These are phyloP conservation scores for Porphyrellus cyaneotinctus DNA, from an alignment of 768 basidiomycete species.

Conservation along the genomic window DNA sequence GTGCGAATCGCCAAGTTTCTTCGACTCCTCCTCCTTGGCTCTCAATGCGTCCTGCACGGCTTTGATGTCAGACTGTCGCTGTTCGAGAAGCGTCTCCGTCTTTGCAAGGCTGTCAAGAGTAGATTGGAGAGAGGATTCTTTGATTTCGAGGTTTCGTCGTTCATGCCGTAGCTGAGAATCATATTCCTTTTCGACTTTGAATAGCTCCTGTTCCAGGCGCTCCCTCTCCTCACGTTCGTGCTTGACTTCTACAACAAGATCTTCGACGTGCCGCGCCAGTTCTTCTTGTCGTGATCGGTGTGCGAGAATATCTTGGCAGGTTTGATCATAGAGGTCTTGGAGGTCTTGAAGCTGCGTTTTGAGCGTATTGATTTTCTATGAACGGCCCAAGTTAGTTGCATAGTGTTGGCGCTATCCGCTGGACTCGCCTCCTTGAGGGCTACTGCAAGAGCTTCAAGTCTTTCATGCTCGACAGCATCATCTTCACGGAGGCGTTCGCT, in stretches of 20 bases:
- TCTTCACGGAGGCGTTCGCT: constrained; percentile 65
- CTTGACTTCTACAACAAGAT: constrained; percentile 60
- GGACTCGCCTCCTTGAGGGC: constrained; percentile 75
- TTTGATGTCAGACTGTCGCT: constrained; percentile 72
- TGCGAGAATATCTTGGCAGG: constrained; percentile 57
- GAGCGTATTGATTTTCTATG: constrained; percentile 62
- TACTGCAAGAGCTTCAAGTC: constrained; percentile 58
- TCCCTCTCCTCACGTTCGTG: constrained; percentile 56
- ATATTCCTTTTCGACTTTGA: constrained; percentile 56
- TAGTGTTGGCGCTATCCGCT: not conserved
- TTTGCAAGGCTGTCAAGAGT: constrained; percentile 61
- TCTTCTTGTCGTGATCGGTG: constrained; percentile 74
- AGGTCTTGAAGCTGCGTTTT: constrained; percentile 67
- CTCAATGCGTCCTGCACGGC: constrained; percentile 72
- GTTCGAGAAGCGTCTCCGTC: constrained; percentile 56
- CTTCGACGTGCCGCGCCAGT: constrained; percentile 68
- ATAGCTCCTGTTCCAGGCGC: constrained; percentile 49
- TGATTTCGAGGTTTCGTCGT: constrained; percentile 62
- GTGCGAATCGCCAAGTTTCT: constrained; percentile 78
- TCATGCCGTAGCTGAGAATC: constrained; percentile 58
- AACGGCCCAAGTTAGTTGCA: not conserved
- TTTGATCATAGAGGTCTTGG: constrained; percentile 60
- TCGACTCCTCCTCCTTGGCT: constrained; percentile 68
- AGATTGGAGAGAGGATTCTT: constrained; percentile 63
- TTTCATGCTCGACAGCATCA: constrained; percentile 64